phyloP scores from a whole-genome alignment of 2,329 filamentous ascomycete genomes.

The Fusarium torreyae region DNA sequence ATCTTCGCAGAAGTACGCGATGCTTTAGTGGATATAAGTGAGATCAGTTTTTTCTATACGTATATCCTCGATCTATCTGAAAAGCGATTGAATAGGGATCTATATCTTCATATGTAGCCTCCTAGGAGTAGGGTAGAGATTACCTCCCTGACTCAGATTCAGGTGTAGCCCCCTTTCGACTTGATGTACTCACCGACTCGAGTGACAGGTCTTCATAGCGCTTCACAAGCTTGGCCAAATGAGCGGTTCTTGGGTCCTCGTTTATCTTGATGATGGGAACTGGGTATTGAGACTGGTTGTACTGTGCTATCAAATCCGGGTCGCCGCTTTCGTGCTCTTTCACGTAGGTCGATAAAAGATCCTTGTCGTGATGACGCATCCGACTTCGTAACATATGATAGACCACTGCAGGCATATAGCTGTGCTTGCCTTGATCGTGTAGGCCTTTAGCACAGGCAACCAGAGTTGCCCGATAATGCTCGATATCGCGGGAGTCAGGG shows the following conservation, averaged over 20 bases:
- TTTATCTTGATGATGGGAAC: conserved; percentile 4
- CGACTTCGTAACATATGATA: not conserved
- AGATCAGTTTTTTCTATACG: too few relatives aligned
- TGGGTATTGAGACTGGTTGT: not conserved
- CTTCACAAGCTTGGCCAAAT: not conserved
- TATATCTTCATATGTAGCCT: too few relatives aligned
- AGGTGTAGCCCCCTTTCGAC: too few relatives aligned
- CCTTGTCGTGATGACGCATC: not conserved
- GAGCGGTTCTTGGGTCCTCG: not conserved
- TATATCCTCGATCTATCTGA: too few relatives aligned
- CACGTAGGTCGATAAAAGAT: not conserved
- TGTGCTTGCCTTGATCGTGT: not conserved
- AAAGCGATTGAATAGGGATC: too few relatives aligned
- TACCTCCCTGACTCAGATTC: too few relatives aligned
- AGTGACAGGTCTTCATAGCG: not conserved
- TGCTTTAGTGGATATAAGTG: too few relatives aligned
- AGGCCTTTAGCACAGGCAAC: not conserved
- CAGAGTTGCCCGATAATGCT: not conserved
- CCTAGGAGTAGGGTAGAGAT: too few relatives aligned
- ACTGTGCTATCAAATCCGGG: not conserved
- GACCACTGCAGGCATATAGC: not conserved
- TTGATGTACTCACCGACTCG: not conserved
- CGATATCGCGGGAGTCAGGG: not conserved
- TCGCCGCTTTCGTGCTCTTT: not conserved
- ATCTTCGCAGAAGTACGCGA: too few relatives aligned